A percentile compares a stretch with the other conserved stretches of the same genome.
These are phyloP conservation scores for Phyllosticta citribraziliensis DNA, from an alignment of 2,329 filamentous ascomycete genomes.

Conservation along the genomic window DNA sequence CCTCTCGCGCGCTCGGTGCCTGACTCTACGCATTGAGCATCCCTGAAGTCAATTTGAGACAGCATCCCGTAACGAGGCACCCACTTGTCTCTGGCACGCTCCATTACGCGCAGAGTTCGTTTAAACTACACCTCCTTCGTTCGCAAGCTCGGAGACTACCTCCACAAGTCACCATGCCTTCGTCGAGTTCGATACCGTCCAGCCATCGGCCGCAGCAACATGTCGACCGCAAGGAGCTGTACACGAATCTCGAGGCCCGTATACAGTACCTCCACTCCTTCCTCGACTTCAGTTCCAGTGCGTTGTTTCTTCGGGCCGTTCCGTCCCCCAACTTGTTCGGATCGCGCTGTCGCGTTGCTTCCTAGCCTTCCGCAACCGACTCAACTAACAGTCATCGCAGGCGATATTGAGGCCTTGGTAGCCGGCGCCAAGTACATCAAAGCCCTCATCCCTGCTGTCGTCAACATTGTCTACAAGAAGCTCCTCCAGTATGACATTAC, in stretches of 20 bases:
- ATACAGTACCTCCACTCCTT: constrained; percentile 67
- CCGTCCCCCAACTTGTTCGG: constrained; percentile 2
- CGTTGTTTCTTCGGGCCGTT: constrained; percentile 19
- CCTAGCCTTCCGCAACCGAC: background rate
- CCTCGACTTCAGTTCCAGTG: constrained; percentile 63
- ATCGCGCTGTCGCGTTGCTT: background rate
- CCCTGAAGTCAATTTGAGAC: background rate
- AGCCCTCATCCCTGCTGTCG: constrained; percentile 70
- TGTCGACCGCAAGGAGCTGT: constrained; percentile 60
- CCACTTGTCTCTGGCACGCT: background rate
- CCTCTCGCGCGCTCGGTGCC: background rate
- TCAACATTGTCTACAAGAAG: constrained; percentile 79
- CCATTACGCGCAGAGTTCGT: background rate
- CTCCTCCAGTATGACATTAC: constrained; percentile 74
- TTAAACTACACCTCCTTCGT: background rate
- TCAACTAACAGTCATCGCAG: constrained; percentile 29
- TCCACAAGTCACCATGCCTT: background rate
- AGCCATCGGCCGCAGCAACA: constrained; percentile 40
- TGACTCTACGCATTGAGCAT: background rate
- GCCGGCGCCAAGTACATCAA: constrained; percentile 67
- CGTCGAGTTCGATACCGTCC: background rate
- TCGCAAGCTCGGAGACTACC: background rate
- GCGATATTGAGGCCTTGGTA: constrained; percentile 61
- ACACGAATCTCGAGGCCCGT: constrained; percentile 58
- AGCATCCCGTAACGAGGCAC: background rate